These are phyloP conservation scores for Eragrostis nindensis DNA, from an alignment of 176 grass and related monocot genomes.

Conservation along the genomic window DNA sequence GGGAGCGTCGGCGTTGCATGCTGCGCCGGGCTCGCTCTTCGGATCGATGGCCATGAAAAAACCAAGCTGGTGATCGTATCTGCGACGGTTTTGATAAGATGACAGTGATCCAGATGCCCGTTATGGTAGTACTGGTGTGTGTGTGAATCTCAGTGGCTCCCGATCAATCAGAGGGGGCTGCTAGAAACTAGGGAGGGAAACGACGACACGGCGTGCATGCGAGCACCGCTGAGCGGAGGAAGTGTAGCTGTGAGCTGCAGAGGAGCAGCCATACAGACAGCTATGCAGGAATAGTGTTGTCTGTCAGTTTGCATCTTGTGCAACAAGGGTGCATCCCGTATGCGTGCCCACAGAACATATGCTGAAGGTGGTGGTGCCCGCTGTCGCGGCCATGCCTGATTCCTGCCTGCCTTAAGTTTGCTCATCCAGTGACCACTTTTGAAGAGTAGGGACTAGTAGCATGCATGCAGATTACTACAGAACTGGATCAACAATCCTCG, in stretches of 20 bases:
- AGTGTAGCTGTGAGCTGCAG: not conserved
- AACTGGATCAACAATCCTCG: not conserved
- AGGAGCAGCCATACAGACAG: not conserved
- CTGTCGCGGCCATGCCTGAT: constrained; percentile 18
- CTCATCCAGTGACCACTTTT: no score
- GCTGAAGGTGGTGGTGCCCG: not conserved
- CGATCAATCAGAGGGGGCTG: not conserved
- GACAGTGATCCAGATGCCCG: no score
- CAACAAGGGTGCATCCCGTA: no score
- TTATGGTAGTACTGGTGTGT: no score
- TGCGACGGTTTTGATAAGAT: no score
- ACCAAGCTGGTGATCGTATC: no score
- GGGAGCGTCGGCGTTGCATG: no score
- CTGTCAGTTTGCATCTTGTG: not conserved
- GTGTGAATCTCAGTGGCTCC: not conserved
- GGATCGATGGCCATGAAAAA: no score
- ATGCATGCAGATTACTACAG: no score
- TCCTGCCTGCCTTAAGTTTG: not conserved
- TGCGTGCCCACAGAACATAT: constrained; percentile 20
- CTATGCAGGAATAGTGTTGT: not conserved
- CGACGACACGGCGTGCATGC: not conserved
- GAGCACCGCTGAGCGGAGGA: not conserved
- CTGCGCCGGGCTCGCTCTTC: not conserved
- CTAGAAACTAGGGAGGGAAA: not conserved
- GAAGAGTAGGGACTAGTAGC: no score